Evolutionary conservation across 257 asterid genomes (phyloP), one percentile per base, ranked within the genome.

Genomic region (Cruciata laevipes): DNA sequence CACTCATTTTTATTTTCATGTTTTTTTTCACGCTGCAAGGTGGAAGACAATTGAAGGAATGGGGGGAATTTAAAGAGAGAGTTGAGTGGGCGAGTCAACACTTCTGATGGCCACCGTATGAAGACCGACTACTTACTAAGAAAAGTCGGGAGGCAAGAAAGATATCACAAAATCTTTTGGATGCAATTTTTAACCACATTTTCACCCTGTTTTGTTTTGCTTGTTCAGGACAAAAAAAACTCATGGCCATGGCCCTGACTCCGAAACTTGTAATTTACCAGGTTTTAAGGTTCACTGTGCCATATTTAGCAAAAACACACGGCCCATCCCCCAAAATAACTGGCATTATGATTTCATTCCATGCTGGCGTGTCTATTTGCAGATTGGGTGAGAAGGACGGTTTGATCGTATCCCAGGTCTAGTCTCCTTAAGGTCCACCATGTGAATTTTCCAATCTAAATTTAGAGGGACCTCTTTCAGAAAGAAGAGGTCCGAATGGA

Each of bases 311-410:
- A 31, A 81, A 71, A 83, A n/a, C 51, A n/a, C 51, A 8, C 63
- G n/a, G 61, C 65, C 52, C 52, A 44, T 2, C 61, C 21, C 30
- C 21, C 1, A 3, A 7, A 66, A 16, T 65, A 66, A 67, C 27
- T 72, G 76, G 66, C 66, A 57, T 58, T 61, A 65, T 59, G 67
- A 72, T 53, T 65, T 73, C 31, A 66, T 69, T 63, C 67, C 68
- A 24, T 73, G 73, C 75, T 71, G 57, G 80, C 84, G 74, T 74
- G 83, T 84, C 89, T 73, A 59, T 71, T 73, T 66, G 75, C 71
- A 86, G 87, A 89, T 84, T 80, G 85, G 71, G 66, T 72, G 84
- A 85, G 78, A 83, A 77, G 79, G 90, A 87, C 81, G 75, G n/a
- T 49, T 71, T 74, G 79, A 68, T 75, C 51, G 69, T 52, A 71